Conservation (phyloP, 495 filamentous ascomycete species). For the Talaromyces nanjingensis region DNA sequence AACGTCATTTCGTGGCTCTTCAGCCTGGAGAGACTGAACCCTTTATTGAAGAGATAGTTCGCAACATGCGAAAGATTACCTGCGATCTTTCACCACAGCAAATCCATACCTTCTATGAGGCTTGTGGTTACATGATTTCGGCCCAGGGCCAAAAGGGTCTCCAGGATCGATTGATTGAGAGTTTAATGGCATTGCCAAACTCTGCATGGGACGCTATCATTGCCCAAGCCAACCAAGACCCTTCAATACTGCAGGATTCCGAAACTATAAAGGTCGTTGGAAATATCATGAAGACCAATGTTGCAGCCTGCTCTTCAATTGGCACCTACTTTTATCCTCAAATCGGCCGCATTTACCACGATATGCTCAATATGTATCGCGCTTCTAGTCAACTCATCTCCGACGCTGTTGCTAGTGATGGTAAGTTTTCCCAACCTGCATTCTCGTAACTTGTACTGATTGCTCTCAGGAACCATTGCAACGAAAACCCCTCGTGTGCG, state of each 20-base stretch:
- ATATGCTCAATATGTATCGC: constrained; percentile 98
- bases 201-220: constrained; percentile 95
- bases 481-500: constrained; percentile 96
- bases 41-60: constrained; percentile 98
- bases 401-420: constrained; percentile 77
- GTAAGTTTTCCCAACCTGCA: constrained; percentile 37
- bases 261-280: constrained; percentile 97
- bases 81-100: constrained; percentile 92
- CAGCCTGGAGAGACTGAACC: constrained; percentile 92
- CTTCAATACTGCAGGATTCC: constrained; percentile 74
- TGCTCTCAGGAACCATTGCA: constrained; percentile 69
- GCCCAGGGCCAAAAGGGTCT: constrained; percentile 88
- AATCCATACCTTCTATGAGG: constrained; percentile 98
- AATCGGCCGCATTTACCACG: constrained; percentile 93
- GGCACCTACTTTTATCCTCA: constrained; percentile 98
- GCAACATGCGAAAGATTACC: constrained; percentile 90
- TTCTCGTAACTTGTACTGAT: constrained; percentile 9
- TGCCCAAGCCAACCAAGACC: constrained; percentile 68
- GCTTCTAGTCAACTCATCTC: constrained; percentile 95
- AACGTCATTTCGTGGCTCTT: constrained; percentile 91
- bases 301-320: constrained; percentile 91
- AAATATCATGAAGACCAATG: constrained; percentile 99
- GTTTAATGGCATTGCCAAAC: constrained; percentile 91
- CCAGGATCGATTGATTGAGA: constrained; percentile 84
- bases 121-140: constrained; percentile 98